Evolutionary conservation across 1,284 basidiomycete genomes (phyloP).

Genomic region (Xerocomus minutiporus): DNA sequence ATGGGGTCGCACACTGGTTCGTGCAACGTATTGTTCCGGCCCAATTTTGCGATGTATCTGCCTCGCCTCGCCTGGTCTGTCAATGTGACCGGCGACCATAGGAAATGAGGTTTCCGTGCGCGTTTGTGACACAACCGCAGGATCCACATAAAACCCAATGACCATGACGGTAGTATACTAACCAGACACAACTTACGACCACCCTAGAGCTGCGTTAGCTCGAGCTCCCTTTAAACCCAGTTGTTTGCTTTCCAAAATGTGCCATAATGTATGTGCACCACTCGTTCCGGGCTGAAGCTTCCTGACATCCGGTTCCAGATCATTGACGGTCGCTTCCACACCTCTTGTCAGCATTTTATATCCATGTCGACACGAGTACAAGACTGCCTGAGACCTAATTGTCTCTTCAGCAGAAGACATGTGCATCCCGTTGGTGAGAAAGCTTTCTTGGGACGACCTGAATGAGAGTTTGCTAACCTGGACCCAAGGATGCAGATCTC

Average conservation of each 20-base stretch:
- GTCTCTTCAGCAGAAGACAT: conserved; percentile 69
- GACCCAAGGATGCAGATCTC: conserved; percentile 54
- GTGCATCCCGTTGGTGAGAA: conserved; percentile 51
- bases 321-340: conserved; percentile 73
- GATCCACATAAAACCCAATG: conserved; percentile 31
- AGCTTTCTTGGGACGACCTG: not conserved
- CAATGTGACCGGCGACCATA: conserved; percentile 32
- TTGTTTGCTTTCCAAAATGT: conserved; percentile 46
- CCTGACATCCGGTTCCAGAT: conserved; percentile 41
- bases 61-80: conserved; percentile 36
- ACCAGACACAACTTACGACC: conserved; percentile 19
- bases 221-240: conserved; percentile 14
- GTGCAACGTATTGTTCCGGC: conserved; percentile 26
- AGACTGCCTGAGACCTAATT: conserved; percentile 61
- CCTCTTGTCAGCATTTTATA: conserved; percentile 68
- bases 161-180: conserved; percentile 15
- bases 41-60: conserved; percentile 28
- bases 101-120: conserved; percentile 41
- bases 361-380: conserved; percentile 66
- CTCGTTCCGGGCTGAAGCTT: conserved; percentile 8
- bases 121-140: conserved; percentile 33
- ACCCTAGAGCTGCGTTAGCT: conserved; percentile 13
- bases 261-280: conserved; percentile 60
- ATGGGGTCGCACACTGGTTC: conserved; percentile 13
- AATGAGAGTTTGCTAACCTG: conserved; percentile 16